These are phyloP conservation scores for Lasiodiplodia citricola DNA, from an alignment of 2,329 filamentous ascomycete species.

Conservation along the genomic window DNA sequence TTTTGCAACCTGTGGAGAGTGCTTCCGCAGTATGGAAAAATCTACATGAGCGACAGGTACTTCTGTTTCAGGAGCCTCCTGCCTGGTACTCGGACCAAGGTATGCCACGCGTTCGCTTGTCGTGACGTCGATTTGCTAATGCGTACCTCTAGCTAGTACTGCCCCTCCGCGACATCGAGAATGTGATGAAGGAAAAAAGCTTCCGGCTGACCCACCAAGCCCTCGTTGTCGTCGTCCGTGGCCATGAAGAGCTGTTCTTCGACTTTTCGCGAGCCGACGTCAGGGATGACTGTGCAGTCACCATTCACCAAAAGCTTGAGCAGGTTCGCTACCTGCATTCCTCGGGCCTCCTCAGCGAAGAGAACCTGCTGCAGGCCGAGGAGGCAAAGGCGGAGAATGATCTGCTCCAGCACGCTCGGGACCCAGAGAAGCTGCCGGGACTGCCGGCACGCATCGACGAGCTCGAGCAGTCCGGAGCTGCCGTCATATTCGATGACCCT, in stretches of 20 bases:
- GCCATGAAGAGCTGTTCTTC: slow-evolving; percentile 95
- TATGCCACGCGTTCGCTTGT: slow-evolving; percentile 28
- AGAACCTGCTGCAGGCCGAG: slow-evolving; percentile 73
- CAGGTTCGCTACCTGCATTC: slow-evolving; percentile 72
- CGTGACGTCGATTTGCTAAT: slow-evolving; percentile 14
- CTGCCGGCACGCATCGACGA: slow-evolving; percentile 31
- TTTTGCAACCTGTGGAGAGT: slow-evolving; percentile 92
- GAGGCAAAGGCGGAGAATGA: slow-evolving; percentile 81
- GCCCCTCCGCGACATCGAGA: slow-evolving; percentile 89
- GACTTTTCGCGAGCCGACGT: slow-evolving; percentile 80
- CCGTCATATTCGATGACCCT: slow-evolving; percentile 88
- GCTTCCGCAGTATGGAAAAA: slow-evolving; percentile 91
- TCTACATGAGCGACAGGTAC: slow-evolving; percentile 86
- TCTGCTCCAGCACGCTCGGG: slow-evolving; percentile 75
- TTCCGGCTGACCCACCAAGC: slow-evolving; percentile 92
- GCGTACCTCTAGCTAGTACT: slow-evolving; percentile 66
- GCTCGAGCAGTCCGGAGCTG: slow-evolving; percentile 37
- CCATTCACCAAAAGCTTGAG: slow-evolving; percentile 77
- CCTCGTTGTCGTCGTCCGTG: slow-evolving; percentile 88
- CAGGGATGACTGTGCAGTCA: slow-evolving; percentile 88
- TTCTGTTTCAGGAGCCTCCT: slow-evolving; percentile 94
- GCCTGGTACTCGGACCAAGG: slow-evolving; percentile 86
- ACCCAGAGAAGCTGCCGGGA: slow-evolving; percentile 46
- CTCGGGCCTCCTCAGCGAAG: slow-evolving; percentile 68
- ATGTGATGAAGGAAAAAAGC: slow-evolving; percentile 91